Evolutionary conservation across 2,329 filamentous ascomycete species (phyloP).

Genomic region (Cladosporium sp.): DNA sequence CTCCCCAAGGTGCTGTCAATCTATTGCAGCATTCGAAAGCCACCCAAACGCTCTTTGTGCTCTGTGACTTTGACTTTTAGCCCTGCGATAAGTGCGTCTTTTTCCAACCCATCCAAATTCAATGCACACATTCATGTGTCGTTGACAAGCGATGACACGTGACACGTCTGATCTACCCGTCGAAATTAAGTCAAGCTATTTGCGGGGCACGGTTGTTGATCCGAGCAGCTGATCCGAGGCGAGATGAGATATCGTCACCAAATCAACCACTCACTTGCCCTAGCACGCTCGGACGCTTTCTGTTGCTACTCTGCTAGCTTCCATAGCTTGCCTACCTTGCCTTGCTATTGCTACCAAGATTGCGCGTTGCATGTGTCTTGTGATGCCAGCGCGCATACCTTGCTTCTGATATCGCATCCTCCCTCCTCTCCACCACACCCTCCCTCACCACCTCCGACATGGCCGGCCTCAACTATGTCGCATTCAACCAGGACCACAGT

Average conservation of each 20-base stretch:
- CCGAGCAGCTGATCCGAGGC: not conserved
- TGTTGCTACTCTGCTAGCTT: not conserved
- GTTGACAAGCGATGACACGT: not conserved
- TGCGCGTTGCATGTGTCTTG: not conserved
- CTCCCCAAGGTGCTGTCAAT: not conserved
- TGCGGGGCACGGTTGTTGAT: not conserved
- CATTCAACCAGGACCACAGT: constrained; percentile 98
- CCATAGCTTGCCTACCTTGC: not conserved
- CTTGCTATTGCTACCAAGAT: not conserved
- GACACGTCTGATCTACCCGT: not conserved
- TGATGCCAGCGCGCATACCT: not conserved
- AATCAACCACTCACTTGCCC: not conserved
- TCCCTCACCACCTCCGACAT: constrained; percentile 23
- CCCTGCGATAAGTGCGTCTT: not conserved
- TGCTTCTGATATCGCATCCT: not conserved
- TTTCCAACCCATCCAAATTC: not conserved
- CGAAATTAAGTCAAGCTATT: not conserved
- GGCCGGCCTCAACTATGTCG: constrained; percentile 83
- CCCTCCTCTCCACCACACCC: not conserved
- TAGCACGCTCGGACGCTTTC: not conserved
- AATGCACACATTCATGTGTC: not conserved
- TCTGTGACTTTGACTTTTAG: not conserved
- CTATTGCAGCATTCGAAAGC: not conserved
- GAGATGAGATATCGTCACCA: not conserved
- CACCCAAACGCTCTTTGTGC: not conserved